Conservation (phyloP, 2,329 filamentous ascomycete species). For the Aspergillus unguis region DNA sequence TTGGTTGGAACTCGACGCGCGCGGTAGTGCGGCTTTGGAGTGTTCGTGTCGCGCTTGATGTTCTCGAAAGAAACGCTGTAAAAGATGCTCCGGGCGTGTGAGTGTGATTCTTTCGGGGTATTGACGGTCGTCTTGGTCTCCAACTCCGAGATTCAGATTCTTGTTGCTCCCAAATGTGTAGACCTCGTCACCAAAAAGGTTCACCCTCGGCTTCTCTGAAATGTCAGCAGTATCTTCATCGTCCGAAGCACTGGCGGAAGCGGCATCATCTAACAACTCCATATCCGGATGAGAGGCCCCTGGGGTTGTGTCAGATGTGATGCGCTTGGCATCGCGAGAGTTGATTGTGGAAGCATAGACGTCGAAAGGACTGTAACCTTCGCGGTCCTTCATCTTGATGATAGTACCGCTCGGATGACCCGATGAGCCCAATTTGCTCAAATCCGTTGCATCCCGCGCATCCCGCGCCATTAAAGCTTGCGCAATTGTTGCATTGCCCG, state of each 20-base stretch:
- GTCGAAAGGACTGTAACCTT: constrained; percentile 92
- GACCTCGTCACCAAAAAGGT: constrained; percentile 71
- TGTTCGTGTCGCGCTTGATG: constrained; percentile 48
- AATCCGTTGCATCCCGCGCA: constrained; percentile 61
- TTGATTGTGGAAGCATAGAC: constrained; percentile 85
- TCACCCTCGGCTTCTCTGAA: constrained; percentile 32
- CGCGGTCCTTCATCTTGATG: constrained; percentile 92
- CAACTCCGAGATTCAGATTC: constrained; percentile 86
- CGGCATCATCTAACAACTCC: constrained; percentile 31
- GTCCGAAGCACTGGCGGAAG: constrained; percentile 28
- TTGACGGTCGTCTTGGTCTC: constrained; percentile 93
- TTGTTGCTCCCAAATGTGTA: constrained; percentile 97
- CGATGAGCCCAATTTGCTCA: constrained; percentile 54
- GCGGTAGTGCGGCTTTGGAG: constrained; percentile 19
- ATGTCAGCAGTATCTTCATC: constrained; percentile 51
- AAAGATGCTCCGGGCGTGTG: constrained; percentile 70
- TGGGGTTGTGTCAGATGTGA: constrained; percentile 34
- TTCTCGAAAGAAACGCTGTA: constrained; percentile 70
- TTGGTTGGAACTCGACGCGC: constrained; percentile 37
- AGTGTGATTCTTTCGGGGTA: constrained; percentile 81
- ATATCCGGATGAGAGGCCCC: constrained; percentile 44
- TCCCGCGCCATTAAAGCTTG: constrained; percentile 78
- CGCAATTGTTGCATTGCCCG: constrained; percentile 83
- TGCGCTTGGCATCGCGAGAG: constrained; percentile 60
- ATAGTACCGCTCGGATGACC: constrained; percentile 66